phyloP scores from a whole-genome alignment of 805 yeast species.

The Myxozyma mucilagina region DNA sequence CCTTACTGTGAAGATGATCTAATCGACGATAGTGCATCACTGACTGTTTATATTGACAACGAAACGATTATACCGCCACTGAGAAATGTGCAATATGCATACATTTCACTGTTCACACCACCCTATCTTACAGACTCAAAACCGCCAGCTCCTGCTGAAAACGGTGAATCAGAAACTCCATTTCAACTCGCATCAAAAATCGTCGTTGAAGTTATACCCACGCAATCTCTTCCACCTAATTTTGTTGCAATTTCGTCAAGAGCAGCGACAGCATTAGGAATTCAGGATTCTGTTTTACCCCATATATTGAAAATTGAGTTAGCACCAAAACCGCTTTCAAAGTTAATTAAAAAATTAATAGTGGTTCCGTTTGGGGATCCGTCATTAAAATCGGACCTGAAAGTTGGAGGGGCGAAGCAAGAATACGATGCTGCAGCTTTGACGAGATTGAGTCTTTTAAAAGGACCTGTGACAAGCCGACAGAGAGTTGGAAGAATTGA shows the following conservation, averaged over 20 bases:
- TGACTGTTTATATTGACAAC: constrained; percentile 51
- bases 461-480: constrained; percentile 47
- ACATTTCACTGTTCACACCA: constrained; percentile 34
- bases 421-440: constrained; percentile 25
- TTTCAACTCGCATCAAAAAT: constrained; percentile 42
- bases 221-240: constrained; percentile 40
- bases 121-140: constrained; percentile 27
- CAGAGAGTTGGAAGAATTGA: constrained; percentile 53
- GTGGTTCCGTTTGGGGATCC: constrained; percentile 57
- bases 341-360: constrained; percentile 44
- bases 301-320: constrained; percentile 49
- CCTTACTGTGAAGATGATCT: constrained; percentile 33
- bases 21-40: not conserved
- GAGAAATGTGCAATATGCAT: constrained; percentile 39
- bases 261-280: constrained; percentile 58
- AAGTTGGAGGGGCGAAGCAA: constrained; percentile 4
- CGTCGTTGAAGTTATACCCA: constrained; percentile 53
- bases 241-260: constrained; percentile 55
- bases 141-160: constrained; percentile 3
- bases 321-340: constrained; percentile 42
- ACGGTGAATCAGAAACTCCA: constrained; percentile 14
- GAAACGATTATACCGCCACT: constrained; percentile 44
- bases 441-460: constrained; percentile 24
- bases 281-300: constrained; percentile 29
- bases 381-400: not conserved